These are phyloP conservation scores for Panaeolus cyanescens DNA, from an alignment of 768 basidiomycete genomes.

Conservation along the genomic window DNA sequence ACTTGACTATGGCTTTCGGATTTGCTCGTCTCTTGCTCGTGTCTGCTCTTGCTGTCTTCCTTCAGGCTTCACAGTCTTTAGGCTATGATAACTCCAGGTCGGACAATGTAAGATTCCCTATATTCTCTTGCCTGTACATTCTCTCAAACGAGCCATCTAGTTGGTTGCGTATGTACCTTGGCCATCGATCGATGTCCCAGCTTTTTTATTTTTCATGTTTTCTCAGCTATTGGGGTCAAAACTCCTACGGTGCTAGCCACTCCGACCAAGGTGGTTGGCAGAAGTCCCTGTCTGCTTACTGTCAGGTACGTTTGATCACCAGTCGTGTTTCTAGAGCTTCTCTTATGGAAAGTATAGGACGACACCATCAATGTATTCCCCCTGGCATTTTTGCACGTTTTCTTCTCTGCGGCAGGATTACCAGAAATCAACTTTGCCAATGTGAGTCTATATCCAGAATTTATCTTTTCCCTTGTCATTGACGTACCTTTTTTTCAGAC, in stretches of 20 bases:
- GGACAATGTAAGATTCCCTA: slow-evolving; percentile 33
- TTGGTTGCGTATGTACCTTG: slow-evolving; percentile 26
- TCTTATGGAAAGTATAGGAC: slow-evolving; percentile 37
- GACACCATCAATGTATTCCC: slow-evolving; percentile 59
- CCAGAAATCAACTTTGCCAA: slow-evolving; percentile 66
- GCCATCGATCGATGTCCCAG: not conserved
- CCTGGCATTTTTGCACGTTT: slow-evolving; percentile 61
- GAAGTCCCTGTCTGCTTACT: slow-evolving; percentile 50
- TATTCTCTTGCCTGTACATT: no score
- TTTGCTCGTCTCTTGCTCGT: slow-evolving; percentile 6
- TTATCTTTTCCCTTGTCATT: not conserved
- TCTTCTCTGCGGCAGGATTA: slow-evolving; percentile 57
- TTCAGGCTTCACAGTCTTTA: not conserved
- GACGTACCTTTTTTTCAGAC: slow-evolving; percentile 31
- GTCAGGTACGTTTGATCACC: slow-evolving; percentile 36
- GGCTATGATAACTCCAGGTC: slow-evolving; percentile 36
- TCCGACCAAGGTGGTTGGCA: slow-evolving; percentile 45
- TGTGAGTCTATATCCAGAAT: slow-evolving; percentile 26
- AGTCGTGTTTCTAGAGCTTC: not conserved
- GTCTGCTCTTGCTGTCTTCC: not conserved
- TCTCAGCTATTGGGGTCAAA: slow-evolving; percentile 56
- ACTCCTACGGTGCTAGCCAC: slow-evolving; percentile 58
- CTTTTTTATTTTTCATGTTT: not conserved
- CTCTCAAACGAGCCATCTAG: no score
- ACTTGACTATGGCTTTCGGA: slow-evolving; percentile 5